Conservation (phyloP, 2,329 filamentous ascomycete species). For the Xylariaceae sp. region DNA sequence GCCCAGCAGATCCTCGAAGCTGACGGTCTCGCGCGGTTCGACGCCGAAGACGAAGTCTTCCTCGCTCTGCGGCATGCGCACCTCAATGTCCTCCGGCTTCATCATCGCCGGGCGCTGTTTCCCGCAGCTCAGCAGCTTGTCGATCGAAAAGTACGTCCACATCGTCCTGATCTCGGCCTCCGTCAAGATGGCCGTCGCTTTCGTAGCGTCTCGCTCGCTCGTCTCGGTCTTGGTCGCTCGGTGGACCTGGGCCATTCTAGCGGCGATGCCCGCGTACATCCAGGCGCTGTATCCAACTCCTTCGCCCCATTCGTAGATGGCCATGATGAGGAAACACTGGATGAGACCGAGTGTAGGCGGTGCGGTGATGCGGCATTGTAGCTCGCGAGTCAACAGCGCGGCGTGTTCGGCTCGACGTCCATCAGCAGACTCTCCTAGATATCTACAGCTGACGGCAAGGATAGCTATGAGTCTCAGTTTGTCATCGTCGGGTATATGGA, state of each 20-base stretch:
- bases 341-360: conserved; percentile 15
- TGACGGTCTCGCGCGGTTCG: conserved; percentile 8
- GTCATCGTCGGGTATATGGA: conserved; percentile 9
- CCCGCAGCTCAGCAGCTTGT: conserved; percentile 18
- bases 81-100: conserved; percentile 14
- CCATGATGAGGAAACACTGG: conserved; percentile 17
- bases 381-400: conserved; percentile 10
- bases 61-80: conserved; percentile 16
- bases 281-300: conserved; percentile 15
- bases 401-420: conserved; percentile 10
- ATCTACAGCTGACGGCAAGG: conserved; percentile 15
- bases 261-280: conserved; percentile 17
- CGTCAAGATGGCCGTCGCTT: conserved; percentile 7
- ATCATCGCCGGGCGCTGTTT: conserved; percentile 19
- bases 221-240: conserved; percentile 13
- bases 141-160: conserved; percentile 18
- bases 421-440: conserved; percentile 8
- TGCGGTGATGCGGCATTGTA: conserved; percentile 15
- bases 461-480: conserved; percentile 16
- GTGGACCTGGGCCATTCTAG: conserved; percentile 18
- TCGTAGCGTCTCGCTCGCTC: conserved; percentile 11
- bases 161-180: conserved; percentile 18
- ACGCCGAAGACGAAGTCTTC: conserved; percentile 14
- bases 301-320: conserved; percentile 19
- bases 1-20: conserved; percentile 9